Evolutionary conservation across 2,329 filamentous ascomycete genomes (phyloP).

Genomic region (Zopfia rhizophila): DNA sequence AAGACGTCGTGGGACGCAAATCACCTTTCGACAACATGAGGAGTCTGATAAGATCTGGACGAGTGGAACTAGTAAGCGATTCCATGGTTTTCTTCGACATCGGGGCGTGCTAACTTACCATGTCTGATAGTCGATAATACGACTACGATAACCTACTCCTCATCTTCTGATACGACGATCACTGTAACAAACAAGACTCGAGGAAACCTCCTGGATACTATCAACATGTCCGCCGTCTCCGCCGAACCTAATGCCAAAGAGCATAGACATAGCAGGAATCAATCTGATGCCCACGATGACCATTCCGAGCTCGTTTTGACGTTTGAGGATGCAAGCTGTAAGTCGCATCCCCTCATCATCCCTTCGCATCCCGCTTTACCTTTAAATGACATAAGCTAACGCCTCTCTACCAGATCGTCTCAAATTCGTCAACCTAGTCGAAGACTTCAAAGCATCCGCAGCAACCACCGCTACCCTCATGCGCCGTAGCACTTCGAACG

Average conservation of each 20-base stretch:
- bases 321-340: slow-evolving; percentile 18
- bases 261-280: not conserved
- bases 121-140: slow-evolving; percentile 5
- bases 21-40: slow-evolving; percentile 15
- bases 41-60: slow-evolving; percentile 15
- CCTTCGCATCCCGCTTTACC: not conserved
- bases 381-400: too few species aligned
- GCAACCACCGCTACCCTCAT: slow-evolving; percentile 7
- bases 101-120: not conserved
- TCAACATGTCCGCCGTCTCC: slow-evolving; percentile 7
- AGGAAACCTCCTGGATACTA: slow-evolving; percentile 8
- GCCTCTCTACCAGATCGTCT: slow-evolving; percentile 18
- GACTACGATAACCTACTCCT: slow-evolving; percentile 1
- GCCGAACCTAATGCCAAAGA: slow-evolving; percentile 7
- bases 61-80: slow-evolving; percentile 14
- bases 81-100: not conserved
- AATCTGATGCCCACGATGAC: slow-evolving; percentile 3
- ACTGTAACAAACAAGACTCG: slow-evolving; percentile 5
- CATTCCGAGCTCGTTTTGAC: too few species aligned
- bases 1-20: slow-evolving; percentile 8
- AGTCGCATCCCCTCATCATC: not conserved
- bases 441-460: slow-evolving; percentile 19
- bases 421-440: slow-evolving; percentile 25
- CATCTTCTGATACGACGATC: slow-evolving; percentile 5
- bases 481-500: not conserved